Conservation (phyloP, 176 grass and related monocot species). For the Triticum urartu region DNA sequence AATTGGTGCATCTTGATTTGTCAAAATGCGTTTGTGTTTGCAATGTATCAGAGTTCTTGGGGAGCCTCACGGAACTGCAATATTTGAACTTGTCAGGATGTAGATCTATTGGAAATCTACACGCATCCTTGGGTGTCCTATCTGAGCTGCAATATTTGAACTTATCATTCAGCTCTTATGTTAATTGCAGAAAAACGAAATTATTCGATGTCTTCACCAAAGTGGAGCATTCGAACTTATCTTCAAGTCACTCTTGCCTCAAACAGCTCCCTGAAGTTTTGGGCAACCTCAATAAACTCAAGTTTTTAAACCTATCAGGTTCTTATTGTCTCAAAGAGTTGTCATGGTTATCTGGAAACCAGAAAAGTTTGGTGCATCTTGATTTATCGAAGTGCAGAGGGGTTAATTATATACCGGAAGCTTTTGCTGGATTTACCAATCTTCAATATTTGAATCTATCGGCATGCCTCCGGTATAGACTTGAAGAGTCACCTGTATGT, state of each 20-base stretch:
- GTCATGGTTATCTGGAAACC: background rate
- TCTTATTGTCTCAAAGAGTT: background rate
- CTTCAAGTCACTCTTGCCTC: background rate
- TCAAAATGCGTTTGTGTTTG: background rate
- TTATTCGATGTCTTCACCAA: background rate
- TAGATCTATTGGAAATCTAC: constrained; percentile 3
- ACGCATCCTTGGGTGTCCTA: background rate
- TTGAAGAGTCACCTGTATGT: background rate
- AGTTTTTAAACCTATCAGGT: constrained; percentile 20
- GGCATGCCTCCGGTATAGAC: background rate
- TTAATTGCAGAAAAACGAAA: background rate
- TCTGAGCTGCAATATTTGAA: background rate
- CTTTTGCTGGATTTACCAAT: background rate
- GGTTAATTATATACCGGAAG: background rate
- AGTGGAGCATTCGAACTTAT: background rate
- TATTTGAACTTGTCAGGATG: constrained; percentile 14
- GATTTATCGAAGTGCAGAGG: background rate
- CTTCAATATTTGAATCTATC: constrained; percentile 9
- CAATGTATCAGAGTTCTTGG: background rate
- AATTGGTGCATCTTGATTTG: background rate
- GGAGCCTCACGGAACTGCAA: background rate
- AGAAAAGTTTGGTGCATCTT: background rate
- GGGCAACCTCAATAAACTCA: background rate
- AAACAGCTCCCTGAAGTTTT: background rate
- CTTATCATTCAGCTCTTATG: constrained; percentile 23